Percentiles rank a stretch among this genome's conserved stretches.
Evolutionary conservation across 306 rosid species (phyloP).

Genomic region (Quercus aquifolioides): DNA sequence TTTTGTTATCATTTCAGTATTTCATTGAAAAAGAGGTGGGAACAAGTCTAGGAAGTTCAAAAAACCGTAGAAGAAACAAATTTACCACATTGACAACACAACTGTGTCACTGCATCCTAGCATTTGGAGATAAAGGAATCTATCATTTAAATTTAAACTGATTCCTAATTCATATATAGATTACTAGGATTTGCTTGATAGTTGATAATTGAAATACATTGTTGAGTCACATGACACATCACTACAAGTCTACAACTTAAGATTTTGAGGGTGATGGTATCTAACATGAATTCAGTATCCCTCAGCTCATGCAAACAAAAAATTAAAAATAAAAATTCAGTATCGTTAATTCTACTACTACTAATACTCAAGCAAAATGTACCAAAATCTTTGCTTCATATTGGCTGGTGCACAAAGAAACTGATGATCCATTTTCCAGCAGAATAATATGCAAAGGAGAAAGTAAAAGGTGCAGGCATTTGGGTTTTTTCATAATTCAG

Average conservation of each 20-base stretch:
- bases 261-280: not conserved
- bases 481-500: not conserved
- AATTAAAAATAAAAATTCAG: not conserved
- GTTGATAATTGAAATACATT: not conserved
- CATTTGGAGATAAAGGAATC: not conserved
- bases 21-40: not conserved
- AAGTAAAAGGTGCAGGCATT: not conserved
- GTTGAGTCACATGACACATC: not conserved
- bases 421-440: not conserved
- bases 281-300: not conserved
- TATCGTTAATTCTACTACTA: not conserved
- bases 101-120: not conserved
- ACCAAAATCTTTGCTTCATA: not conserved
- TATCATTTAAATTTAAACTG: not conserved
- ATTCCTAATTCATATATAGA: not conserved
- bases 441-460: not conserved
- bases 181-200: not conserved
- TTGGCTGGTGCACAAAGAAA: conserved; percentile 6
- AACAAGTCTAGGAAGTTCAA: not conserved
- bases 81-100: not conserved
- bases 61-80: not conserved
- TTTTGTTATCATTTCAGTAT: not conserved
- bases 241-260: not conserved
- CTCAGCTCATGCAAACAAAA: not conserved
- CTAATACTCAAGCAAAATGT: conserved; percentile 2